These are phyloP conservation scores for Kluyveromyces sp. DNA, from an alignment of 1,139 yeast species.

Conservation along the genomic window DNA sequence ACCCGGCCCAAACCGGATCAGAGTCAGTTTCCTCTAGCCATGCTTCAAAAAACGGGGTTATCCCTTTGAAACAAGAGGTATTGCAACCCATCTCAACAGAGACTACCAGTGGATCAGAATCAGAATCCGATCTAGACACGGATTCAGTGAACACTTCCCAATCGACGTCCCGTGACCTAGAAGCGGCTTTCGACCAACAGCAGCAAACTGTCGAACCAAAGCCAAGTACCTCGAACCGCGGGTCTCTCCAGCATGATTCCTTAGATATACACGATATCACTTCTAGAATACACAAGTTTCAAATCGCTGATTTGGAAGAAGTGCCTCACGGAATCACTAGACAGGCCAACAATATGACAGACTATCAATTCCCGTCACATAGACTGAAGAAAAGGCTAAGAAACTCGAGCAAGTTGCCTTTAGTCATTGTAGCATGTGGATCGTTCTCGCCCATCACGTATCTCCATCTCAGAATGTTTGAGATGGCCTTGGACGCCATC, in stretches of 20 bases:
- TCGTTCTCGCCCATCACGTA: constrained; percentile 94
- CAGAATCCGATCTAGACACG: constrained; percentile 9
- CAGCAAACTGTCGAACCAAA: neutral
- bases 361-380: constrained; percentile 80
- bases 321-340: constrained; percentile 90
- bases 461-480: constrained; percentile 92
- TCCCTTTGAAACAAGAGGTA: constrained; percentile 40
- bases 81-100: constrained; percentile 41
- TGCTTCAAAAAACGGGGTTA: constrained; percentile 13
- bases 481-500: constrained; percentile 95
- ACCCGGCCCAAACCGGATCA: neutral
- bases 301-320: constrained; percentile 91
- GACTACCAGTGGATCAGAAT: constrained; percentile 33
- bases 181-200: too few relatives aligned
- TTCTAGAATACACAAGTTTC: constrained; percentile 47
- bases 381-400: constrained; percentile 64
- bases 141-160: constrained; percentile 1
- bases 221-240: neutral
- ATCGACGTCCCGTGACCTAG: neutral
- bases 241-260: neutral
- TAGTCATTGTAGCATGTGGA: constrained; percentile 95
- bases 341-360: constrained; percentile 64
- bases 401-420: constrained; percentile 76
- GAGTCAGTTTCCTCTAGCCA: constrained; percentile 1
- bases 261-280: constrained; percentile 2